Evolutionary conservation across 208 protist genomes (phyloP), one percentile per base, ranked within the genome.

Genomic region (Porcisia hertigi): DNA sequence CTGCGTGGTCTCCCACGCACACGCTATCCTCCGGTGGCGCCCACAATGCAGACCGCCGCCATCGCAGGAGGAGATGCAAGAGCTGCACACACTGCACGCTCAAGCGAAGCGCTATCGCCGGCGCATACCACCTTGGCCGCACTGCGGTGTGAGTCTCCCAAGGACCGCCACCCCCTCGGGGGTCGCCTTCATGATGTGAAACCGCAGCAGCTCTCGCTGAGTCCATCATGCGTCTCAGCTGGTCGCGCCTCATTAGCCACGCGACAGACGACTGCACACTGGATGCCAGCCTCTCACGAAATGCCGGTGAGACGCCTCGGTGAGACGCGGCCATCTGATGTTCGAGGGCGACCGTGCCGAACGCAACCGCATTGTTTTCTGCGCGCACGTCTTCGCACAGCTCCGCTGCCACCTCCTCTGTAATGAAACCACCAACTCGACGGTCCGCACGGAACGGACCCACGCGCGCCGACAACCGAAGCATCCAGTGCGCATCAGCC

Each of bases 41-140:
- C 91, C 91, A 95, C 49, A 95, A 69, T 2, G 82, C 84, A 6
- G 81, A 59, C 3, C 86, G 74, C 60, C 79, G 82, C 45, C 89
- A 79, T 8, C 89, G 91, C 70, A 95, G 58, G 7, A 95, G 65
- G 14, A 90, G 73, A 73, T 95, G 91, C 3, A 93, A 53, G 6
- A 92, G 52, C 70, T 95, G 91, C 20, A 88, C 80, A 23, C 83
- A 79, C 79, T 95, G 85, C n/a, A 90, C 77, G 16, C 76, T 76
- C 6, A 84, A 54, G 7, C 41, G 14, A 39, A 89, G 82, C 58
- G 71, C 66, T 9, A 78, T 69, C 54, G 41, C 7, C 20, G 66
- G 34, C 45, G 66, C 47, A 12, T 53, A 14, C 16, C 18, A 30
- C 6, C 16, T 25, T 14, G 8, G 6, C 5, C 41, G 63, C 63